These are phyloP conservation scores for Schizonepeta tenuifolia DNA, from an alignment of 257 asterid genomes.

Conservation along the genomic window DNA sequence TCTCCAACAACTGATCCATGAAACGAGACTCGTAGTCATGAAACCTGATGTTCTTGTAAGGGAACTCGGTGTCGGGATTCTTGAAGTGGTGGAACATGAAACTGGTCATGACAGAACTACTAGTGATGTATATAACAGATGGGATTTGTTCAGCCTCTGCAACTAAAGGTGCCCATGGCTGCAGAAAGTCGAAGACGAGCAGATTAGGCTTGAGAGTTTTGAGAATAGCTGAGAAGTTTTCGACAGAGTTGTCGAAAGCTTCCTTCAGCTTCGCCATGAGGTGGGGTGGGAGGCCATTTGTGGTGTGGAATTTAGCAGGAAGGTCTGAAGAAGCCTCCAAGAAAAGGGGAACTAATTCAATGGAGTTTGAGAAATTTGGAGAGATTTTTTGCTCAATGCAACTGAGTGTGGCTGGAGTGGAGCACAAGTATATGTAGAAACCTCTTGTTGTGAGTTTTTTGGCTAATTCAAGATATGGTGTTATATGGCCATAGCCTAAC, in stretches of 20 bases:
- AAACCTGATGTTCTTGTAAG: conserved; percentile 33
- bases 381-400: conserved; percentile 37
- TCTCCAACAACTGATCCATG: not conserved
- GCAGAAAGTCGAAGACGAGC: conserved; percentile 47
- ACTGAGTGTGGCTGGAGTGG: conserved; percentile 46
- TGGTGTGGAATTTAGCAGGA: conserved; percentile 46
- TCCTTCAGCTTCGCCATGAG: conserved; percentile 46
- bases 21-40: conserved; percentile 33
- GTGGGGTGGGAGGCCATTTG: conserved; percentile 52
- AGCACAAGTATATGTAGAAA: conserved; percentile 43
- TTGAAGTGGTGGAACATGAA: conserved; percentile 43
- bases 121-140: conserved; percentile 42
- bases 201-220: conserved; percentile 35
- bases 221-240: conserved; percentile 31
- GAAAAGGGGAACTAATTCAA: conserved; percentile 37
- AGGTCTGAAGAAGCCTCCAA: conserved; percentile 34
- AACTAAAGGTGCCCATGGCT: conserved; percentile 43
- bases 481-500: conserved; percentile 56
- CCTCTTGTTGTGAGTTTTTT: conserved; percentile 44
- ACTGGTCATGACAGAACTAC: conserved; percentile 43
- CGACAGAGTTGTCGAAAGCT: conserved; percentile 34
- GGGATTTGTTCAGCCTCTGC: conserved; percentile 42
- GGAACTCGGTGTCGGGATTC: conserved; percentile 28
- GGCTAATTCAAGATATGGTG: conserved; percentile 55
- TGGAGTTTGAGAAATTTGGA: conserved; percentile 3